These are phyloP conservation scores for Trichoderma koningii DNA, from an alignment of 2,329 filamentous ascomycete species.

Conservation along the genomic window DNA sequence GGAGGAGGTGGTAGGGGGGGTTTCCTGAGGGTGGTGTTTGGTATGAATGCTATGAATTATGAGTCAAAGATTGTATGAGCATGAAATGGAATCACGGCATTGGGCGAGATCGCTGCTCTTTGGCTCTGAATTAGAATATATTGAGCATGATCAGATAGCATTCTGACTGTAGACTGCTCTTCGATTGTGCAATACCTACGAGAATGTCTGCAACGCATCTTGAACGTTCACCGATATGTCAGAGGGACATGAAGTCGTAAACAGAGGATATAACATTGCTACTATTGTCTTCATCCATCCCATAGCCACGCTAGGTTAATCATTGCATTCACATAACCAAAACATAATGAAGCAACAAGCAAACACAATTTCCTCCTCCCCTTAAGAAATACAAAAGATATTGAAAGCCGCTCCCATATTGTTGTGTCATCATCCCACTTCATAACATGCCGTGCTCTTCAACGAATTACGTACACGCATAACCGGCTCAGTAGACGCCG, in stretches of 20 bases:
- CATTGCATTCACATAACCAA: conserved; percentile 16
- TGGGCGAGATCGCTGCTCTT: neutral
- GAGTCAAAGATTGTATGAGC: neutral
- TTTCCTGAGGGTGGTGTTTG: too few relatives aligned
- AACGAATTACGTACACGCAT: neutral
- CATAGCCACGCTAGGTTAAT: conserved; percentile 4
- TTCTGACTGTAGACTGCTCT: neutral
- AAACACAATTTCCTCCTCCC: neutral
- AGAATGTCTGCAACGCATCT: neutral
- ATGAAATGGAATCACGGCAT: neutral
- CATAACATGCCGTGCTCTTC: neutral
- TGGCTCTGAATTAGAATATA: neutral
- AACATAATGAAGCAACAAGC: neutral
- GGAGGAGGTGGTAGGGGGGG: conserved; percentile 50
- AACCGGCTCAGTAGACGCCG: conserved; percentile 37
- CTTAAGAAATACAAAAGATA: conserved; percentile 3
- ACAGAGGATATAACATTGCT: neutral
- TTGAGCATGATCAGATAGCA: neutral
- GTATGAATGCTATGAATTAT: neutral
- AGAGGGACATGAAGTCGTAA: neutral
- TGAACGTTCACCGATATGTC: neutral
- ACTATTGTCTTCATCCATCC: conserved; percentile 1
- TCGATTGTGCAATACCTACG: neutral
- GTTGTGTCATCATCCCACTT: neutral
- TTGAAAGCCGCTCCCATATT: neutral